Percentiles rank a stretch among this genome's conserved stretches.
Conservation (phyloP, 331 rosid species). For the Saraca asoca region DNA sequence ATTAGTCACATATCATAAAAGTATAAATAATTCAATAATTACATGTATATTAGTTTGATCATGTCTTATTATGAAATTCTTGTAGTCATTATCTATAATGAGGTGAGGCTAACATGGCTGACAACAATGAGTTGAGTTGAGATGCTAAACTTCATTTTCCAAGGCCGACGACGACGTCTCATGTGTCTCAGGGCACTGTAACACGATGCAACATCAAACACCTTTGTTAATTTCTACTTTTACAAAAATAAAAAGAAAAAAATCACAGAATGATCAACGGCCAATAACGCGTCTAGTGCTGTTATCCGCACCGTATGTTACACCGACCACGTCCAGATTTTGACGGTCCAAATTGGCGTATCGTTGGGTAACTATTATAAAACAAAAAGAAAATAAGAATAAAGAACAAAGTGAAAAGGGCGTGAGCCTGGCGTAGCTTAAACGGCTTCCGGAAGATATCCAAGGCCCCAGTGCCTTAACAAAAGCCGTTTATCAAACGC, state of each 20-base stretch:
- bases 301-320: slow-evolving; percentile 26
- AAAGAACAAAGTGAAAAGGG: neutral
- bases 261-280: slow-evolving; percentile 7
- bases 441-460: slow-evolving; percentile 42
- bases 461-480: neutral
- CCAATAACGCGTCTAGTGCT: slow-evolving; percentile 3
- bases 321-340: slow-evolving; percentile 22
- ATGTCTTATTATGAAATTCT: no score
- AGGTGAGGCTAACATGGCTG: slow-evolving; percentile 8
- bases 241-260: neutral
- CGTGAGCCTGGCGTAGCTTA: slow-evolving; percentile 26
- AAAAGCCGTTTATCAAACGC: slow-evolving; percentile 37
- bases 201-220: no score
- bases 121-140: neutral
- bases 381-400: neutral
- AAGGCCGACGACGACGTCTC: slow-evolving; percentile 34
- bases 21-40: no score
- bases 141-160: slow-evolving; percentile 19
- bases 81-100: no score
- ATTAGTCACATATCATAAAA: no score
- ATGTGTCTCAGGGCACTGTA: slow-evolving; percentile 5
- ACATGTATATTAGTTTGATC: no score
- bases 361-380: neutral
- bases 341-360: slow-evolving; percentile 22
- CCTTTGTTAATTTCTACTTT: neutral